A percentile compares a stretch with the other conserved stretches of the same genome.
phyloP scores from a whole-genome alignment of 1,139 yeast genomes.

The Scheffersomyces segobiensis region DNA sequence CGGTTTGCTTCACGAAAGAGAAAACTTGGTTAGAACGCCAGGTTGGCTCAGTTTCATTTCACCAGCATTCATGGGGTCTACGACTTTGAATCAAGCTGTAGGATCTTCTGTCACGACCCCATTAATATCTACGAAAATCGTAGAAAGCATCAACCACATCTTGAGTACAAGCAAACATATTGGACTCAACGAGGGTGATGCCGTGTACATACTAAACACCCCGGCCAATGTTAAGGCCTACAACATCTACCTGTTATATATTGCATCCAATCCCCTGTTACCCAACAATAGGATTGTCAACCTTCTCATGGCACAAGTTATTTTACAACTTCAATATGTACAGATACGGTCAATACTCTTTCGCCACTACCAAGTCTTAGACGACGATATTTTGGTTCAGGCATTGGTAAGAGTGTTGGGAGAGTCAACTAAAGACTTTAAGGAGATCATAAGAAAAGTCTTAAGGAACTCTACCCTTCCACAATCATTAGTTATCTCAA shows the following conservation, averaged over 20 bases:
- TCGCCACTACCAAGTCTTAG: slow-evolving; percentile 3
- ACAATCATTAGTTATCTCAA: background rate
- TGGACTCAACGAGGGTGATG: slow-evolving; percentile 1
- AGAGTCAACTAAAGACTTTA: slow-evolving; percentile 2
- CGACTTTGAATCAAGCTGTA: background rate
- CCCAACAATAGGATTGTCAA: slow-evolving; percentile 14
- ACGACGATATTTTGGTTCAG: slow-evolving; percentile 5
- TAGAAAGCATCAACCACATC: background rate
- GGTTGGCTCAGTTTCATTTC: slow-evolving; percentile 14
- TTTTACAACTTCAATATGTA: background rate
- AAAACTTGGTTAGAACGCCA: slow-evolving; percentile 7
- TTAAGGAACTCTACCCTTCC: background rate
- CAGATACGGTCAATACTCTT: slow-evolving; percentile 7
- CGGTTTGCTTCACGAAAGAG: background rate
- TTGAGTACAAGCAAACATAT: background rate
- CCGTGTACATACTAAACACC: slow-evolving; percentile 9
- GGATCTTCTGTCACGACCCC: background rate
- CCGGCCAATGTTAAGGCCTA: slow-evolving; percentile 8
- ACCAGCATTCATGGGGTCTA: slow-evolving; percentile 1
- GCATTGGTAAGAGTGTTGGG: slow-evolving; percentile 2
- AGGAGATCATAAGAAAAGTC: slow-evolving; percentile 2
- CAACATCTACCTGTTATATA: slow-evolving; percentile 11
- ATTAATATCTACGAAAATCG: background rate
- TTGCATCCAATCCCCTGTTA: slow-evolving; percentile 1
- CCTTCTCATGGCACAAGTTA: slow-evolving; percentile 7